Conservation (phyloP, 73 alveolate genomes). For the Symbiodinium natans region DNA sequence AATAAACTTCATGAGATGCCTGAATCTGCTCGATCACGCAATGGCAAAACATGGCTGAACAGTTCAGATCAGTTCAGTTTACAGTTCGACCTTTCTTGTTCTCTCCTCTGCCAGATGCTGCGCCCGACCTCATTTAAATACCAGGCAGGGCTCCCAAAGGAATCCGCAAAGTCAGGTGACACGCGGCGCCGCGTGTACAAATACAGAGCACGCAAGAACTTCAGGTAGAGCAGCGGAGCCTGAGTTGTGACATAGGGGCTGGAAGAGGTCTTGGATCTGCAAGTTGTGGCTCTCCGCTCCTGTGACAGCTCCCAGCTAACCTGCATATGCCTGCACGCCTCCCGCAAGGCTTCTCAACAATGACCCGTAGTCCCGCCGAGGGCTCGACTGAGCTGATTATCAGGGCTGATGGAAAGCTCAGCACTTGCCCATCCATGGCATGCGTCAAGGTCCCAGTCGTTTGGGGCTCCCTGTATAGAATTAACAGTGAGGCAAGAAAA, state of each 20-base stretch:
- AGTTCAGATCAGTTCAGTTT: too few relatives aligned
- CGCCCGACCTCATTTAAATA: too few relatives aligned
- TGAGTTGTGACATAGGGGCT: neutral
- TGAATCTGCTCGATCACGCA: neutral
- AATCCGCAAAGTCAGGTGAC: slow-evolving; percentile 41
- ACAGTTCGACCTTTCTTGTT: too few relatives aligned
- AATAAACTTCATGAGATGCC: slow-evolving; percentile 60
- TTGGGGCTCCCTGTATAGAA: neutral
- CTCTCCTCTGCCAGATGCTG: too few relatives aligned
- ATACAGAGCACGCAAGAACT: slow-evolving; percentile 61
- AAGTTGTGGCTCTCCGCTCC: too few relatives aligned
- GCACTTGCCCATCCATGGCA: neutral
- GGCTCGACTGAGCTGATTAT: slow-evolving; percentile 35
- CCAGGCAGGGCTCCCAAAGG: slow-evolving; percentile 20
- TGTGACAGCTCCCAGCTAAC: too few relatives aligned
- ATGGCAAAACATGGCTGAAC: too few relatives aligned
- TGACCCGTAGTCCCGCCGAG: too few relatives aligned
- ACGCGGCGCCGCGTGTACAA: neutral
- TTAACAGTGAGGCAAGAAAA: too few relatives aligned
- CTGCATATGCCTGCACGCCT: too few relatives aligned
- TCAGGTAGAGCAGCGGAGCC: slow-evolving; percentile 75
- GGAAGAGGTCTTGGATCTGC: too few relatives aligned
- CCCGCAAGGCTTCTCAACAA: too few relatives aligned
- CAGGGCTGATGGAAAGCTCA: slow-evolving; percentile 23
- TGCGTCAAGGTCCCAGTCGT: neutral